Evolutionary conservation across 805 yeast genomes (phyloP).

Genomic region (Wickerhamiella azymoides): DNA sequence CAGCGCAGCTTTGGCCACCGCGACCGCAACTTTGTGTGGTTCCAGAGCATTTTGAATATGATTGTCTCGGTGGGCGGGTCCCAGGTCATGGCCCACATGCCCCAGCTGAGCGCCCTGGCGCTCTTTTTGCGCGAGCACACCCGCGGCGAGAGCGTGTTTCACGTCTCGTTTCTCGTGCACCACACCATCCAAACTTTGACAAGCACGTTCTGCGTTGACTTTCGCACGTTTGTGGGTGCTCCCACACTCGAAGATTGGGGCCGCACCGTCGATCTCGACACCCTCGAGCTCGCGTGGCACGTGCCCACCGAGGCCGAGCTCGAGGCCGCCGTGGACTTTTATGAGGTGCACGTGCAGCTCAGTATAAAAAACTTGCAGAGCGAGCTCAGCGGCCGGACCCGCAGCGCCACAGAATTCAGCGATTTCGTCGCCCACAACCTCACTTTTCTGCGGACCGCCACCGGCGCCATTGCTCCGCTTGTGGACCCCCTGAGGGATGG

Average conservation of each 20-base stretch:
- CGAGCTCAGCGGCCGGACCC: conserved; percentile 16
- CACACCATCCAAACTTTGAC: conserved; percentile 52
- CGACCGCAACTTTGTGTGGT: conserved; percentile 64
- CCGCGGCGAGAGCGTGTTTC: conserved; percentile 52
- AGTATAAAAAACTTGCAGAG: conserved; percentile 17
- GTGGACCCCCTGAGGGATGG: conserved; percentile 45
- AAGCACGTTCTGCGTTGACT: conserved; percentile 28
- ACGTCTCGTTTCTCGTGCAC: conserved; percentile 50
- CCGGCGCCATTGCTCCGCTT: conserved; percentile 58
- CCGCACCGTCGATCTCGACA: conserved; percentile 15
- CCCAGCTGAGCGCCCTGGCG: conserved; percentile 36
- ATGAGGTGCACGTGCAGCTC: conserved; percentile 32
- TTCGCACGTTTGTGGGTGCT: conserved; percentile 11
- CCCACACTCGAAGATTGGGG: conserved; percentile 32
- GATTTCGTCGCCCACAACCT: conserved; percentile 46
- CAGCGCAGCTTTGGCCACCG: conserved; percentile 54
- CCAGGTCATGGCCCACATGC: conserved; percentile 31
- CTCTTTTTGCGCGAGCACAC: conserved; percentile 32
- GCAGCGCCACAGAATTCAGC: conserved; percentile 24
- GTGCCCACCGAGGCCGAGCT: conserved; percentile 46
- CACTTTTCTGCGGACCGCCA: conserved; percentile 41
- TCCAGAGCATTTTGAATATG: conserved; percentile 55
- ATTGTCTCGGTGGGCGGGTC: conserved; percentile 54
- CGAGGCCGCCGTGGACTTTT: conserved; percentile 45
- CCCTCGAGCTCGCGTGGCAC: conserved; percentile 57